These are phyloP conservation scores for Moesziomyces sp. DNA, from an alignment of 1,284 basidiomycete species.

Conservation along the genomic window DNA sequence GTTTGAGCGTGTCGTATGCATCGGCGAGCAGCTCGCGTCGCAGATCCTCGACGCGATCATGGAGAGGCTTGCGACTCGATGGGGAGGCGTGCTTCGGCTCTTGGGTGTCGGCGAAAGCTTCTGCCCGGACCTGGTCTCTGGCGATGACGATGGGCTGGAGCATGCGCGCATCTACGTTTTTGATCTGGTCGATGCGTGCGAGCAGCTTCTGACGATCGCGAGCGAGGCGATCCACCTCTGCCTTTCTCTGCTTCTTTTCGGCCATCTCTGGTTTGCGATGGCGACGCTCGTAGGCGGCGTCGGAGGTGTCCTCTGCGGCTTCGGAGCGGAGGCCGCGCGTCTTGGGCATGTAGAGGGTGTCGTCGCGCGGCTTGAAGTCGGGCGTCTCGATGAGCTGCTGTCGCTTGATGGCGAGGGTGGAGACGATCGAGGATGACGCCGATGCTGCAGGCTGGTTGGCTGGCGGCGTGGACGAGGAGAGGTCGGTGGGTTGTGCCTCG, in stretches of 20 bases:
- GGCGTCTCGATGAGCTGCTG: conserved; percentile 59
- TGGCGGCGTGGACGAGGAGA: conserved; percentile 2
- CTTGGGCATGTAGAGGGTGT: conserved; percentile 55
- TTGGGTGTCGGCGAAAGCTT: conserved; percentile 1
- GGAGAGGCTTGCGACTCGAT: conserved; percentile 10
- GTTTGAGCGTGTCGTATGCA: conserved; percentile 44
- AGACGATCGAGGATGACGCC: conserved; percentile 17
- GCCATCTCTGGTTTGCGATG: conserved; percentile 87
- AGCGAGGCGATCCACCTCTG: conserved; percentile 88
- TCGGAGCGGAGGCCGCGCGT: conserved; percentile 49
- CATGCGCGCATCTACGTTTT: conserved; percentile 74
- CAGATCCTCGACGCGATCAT: conserved; percentile 43
- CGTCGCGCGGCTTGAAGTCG: conserved; percentile 53
- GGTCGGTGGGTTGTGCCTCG: conserved; percentile 7
- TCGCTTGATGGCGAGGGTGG: conserved; percentile 36
- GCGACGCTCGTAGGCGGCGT: conserved; percentile 82
- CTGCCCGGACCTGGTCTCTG: conserved; percentile 38
- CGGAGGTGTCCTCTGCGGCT: conserved; percentile 76
- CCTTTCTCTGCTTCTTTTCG: conserved; percentile 83
- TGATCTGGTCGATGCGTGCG: conserved; percentile 85
- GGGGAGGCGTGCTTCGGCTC: not conserved
- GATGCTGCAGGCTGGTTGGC: conserved; percentile 1
- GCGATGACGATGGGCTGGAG: conserved; percentile 52
- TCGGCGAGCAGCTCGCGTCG: conserved; percentile 53
- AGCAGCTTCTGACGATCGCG: conserved; percentile 90